These are phyloP conservation scores for Tolypocladium cylindrosporum DNA, from an alignment of 2,329 filamentous ascomycete species.

Conservation along the genomic window DNA sequence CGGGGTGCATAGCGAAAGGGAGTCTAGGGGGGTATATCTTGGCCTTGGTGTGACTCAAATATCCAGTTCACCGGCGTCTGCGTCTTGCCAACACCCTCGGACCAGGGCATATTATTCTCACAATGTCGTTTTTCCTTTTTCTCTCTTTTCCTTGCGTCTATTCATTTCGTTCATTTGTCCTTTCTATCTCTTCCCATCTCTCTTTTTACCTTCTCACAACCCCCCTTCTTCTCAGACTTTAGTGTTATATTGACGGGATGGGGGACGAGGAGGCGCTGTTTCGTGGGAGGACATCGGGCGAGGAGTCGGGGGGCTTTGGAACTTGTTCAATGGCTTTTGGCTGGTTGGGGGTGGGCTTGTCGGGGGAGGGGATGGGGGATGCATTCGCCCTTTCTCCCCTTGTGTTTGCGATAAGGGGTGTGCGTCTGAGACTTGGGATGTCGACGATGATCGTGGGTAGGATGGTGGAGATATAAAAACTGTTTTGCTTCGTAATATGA, in stretches of 20 bases:
- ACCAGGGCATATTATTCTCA: not conserved
- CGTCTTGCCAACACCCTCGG: constrained; percentile 1
- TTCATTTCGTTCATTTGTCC: not conserved
- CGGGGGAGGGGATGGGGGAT: not conserved
- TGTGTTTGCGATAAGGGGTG: not conserved
- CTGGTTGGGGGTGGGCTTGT: not conserved
- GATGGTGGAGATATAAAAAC: not conserved
- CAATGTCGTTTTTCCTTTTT: constrained; percentile 1
- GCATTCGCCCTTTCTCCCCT: not conserved
- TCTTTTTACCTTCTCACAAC: not conserved
- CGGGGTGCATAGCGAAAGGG: constrained; percentile 34
- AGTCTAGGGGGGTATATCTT: constrained; percentile 28
- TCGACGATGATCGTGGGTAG: not conserved
- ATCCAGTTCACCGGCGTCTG: constrained; percentile 17
- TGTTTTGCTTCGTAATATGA: not conserved
- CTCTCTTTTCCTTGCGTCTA: not conserved
- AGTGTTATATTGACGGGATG: not conserved
- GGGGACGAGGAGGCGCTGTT: not conserved
- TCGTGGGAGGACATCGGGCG: constrained; percentile 1
- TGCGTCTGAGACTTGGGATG: not conserved
- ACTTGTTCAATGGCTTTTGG: constrained; percentile 1
- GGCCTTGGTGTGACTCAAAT: constrained; percentile 25
- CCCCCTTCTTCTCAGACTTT: not conserved
- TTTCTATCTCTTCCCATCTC: not conserved
- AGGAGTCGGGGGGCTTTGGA: constrained; percentile 6